Evolutionary conservation across 2,329 filamentous ascomycete genomes (phyloP).

Genomic region (Talaromyces atroroseus): DNA sequence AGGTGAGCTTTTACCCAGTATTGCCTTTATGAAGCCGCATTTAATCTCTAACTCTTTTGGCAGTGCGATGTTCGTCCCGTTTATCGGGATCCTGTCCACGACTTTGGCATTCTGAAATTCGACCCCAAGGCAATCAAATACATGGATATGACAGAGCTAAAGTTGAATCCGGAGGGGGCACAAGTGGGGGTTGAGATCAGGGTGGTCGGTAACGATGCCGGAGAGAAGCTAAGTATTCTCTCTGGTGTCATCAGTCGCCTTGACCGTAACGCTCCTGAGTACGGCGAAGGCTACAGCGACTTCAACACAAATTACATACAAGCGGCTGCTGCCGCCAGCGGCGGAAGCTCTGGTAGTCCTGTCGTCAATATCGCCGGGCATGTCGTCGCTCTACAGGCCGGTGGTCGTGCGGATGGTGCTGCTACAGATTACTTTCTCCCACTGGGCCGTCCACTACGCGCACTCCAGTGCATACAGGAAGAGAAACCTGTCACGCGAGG

Average conservation of each 20-base stretch:
- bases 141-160: slow-evolving; percentile 78
- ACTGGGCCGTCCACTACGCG: slow-evolving; percentile 80
- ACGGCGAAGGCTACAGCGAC: slow-evolving; percentile 95
- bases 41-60: slow-evolving; percentile 8
- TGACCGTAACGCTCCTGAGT: slow-evolving; percentile 94
- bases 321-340: slow-evolving; percentile 91
- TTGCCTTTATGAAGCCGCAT: neutral
- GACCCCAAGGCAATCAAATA: slow-evolving; percentile 95
- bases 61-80: slow-evolving; percentile 93
- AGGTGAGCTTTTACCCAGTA: slow-evolving; percentile 39
- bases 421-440: slow-evolving; percentile 97
- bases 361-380: slow-evolving; percentile 93
- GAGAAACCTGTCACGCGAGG: slow-evolving; percentile 74
- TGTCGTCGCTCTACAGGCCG: slow-evolving; percentile 88
- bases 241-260: slow-evolving; percentile 95
- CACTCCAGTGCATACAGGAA: slow-evolving; percentile 76
- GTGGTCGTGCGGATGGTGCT: slow-evolving; percentile 86
- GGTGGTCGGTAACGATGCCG: slow-evolving; percentile 96
- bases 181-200: slow-evolving; percentile 87
- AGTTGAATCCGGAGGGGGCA: slow-evolving; percentile 78
- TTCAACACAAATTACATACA: slow-evolving; percentile 98
- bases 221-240: slow-evolving; percentile 95
- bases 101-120: slow-evolving; percentile 95
- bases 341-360: slow-evolving; percentile 95
- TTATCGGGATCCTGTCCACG: slow-evolving; percentile 96